Conservation (phyloP, 2,329 filamentous ascomycete species). For the Alternaria arbusti region DNA sequence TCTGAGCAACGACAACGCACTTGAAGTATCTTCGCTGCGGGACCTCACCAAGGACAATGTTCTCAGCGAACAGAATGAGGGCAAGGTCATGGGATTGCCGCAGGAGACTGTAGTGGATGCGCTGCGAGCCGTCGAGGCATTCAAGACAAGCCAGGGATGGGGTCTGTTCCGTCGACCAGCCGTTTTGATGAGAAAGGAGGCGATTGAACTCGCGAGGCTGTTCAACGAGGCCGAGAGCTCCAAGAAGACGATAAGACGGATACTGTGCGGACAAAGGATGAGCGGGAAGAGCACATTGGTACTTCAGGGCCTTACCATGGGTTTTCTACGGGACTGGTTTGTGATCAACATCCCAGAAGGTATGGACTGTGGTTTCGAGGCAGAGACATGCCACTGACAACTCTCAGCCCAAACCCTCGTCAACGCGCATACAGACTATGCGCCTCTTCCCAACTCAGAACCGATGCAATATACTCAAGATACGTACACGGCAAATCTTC, state of each 20-base stretch:
- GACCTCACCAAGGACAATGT: constrained; percentile 65
- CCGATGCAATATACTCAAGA: constrained; percentile 75
- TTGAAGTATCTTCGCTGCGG: constrained; percentile 73
- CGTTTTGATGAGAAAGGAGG: constrained; percentile 78
- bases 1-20: constrained; percentile 91
- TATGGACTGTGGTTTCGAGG: constrained; percentile 51
- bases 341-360: constrained; percentile 90
- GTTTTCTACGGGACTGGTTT: constrained; percentile 82
- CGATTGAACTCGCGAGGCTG: constrained; percentile 69
- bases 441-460: constrained; percentile 64
- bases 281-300: constrained; percentile 88
- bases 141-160: constrained; percentile 91
- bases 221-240: constrained; percentile 60
- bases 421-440: constrained; percentile 81
- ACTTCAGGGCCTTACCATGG: constrained; percentile 83
- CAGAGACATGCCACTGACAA: constrained; percentile 18
- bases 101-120: constrained; percentile 75
- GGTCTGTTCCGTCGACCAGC: constrained; percentile 82
- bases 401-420: constrained; percentile 76
- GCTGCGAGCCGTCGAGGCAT: constrained; percentile 83
- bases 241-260: constrained; percentile 65
- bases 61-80: constrained; percentile 55
- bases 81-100: constrained; percentile 73
- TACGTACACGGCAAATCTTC: constrained; percentile 74
- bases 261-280: constrained; percentile 75